A percentile compares a stretch with the other conserved stretches of the same genome.
phyloP scores from a whole-genome alignment of 2,329 filamentous ascomycete genomes.

The Penicillium sp. region DNA sequence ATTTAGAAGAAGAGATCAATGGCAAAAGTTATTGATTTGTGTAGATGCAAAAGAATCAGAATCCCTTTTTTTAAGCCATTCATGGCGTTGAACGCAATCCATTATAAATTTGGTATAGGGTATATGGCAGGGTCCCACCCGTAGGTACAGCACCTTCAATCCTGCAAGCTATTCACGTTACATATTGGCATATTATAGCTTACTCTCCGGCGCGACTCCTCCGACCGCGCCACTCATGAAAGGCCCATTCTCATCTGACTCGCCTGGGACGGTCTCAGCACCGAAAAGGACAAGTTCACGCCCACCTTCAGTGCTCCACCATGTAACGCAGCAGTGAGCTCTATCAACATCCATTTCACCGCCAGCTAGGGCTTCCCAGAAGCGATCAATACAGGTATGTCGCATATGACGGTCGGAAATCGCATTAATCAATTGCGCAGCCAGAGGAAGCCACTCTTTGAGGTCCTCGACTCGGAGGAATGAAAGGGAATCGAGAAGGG shows the following conservation, averaged over 20 bases:
- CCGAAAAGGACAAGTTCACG: conserved; percentile 57
- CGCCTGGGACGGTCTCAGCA: conserved; percentile 18
- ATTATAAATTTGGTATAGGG: conserved; percentile 10
- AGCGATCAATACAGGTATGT: conserved; percentile 64
- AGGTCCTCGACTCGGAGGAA: conserved; percentile 68
- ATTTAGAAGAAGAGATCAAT: conserved; percentile 41
- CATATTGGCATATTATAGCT: conserved; percentile 42
- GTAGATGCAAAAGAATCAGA: neutral
- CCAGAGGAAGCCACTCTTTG: conserved; percentile 76
- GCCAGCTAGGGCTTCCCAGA: conserved; percentile 75
- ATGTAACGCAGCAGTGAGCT: conserved; percentile 73
- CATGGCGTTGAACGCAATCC: neutral
- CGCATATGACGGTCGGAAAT: conserved; percentile 64
- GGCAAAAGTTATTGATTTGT: neutral
- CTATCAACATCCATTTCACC: conserved; percentile 89
- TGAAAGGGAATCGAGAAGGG: conserved; percentile 75
- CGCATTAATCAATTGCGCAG: conserved; percentile 65
- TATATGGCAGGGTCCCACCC: conserved; percentile 8
- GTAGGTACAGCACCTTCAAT: conserved; percentile 4
- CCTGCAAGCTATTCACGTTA: neutral
- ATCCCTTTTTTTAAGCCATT: neutral
- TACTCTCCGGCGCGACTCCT: conserved; percentile 43
- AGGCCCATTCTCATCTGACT: conserved; percentile 32
- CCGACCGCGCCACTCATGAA: conserved; percentile 59
- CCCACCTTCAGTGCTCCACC: conserved; percentile 74